These are phyloP conservation scores for Eurotiales sp. DNA, from an alignment of 2,329 filamentous ascomycete species.

Conservation along the genomic window DNA sequence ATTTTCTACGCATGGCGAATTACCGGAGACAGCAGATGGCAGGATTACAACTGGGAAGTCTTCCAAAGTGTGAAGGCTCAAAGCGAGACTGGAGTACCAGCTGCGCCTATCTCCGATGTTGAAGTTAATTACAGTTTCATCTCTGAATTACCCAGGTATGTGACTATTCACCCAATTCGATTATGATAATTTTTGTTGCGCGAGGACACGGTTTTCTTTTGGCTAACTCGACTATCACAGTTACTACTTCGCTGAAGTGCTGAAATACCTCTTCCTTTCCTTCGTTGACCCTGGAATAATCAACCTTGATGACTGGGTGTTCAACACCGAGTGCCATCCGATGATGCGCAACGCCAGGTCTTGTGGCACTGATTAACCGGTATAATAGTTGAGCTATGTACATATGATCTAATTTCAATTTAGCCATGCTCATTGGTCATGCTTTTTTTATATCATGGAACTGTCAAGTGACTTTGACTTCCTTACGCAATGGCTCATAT, in stretches of 20 bases:
- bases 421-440: too few relatives aligned
- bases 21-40: constrained; percentile 18
- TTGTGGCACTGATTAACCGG: background rate
- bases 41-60: constrained; percentile 22
- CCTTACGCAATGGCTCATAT: too few relatives aligned
- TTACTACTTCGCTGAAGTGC: constrained; percentile 51
- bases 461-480: too few relatives aligned
- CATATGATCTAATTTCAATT: background rate
- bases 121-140: constrained; percentile 16
- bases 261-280: constrained; percentile 65
- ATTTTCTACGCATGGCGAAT: constrained; percentile 20
- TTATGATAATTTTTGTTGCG: too few relatives aligned
- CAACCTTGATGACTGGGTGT: constrained; percentile 63
- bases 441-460: too few relatives aligned
- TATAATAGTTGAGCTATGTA: background rate
- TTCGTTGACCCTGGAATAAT: constrained; percentile 58
- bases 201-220: background rate
- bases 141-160: constrained; percentile 16
- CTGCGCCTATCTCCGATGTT: constrained; percentile 18
- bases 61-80: constrained; percentile 17
- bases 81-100: constrained; percentile 17
- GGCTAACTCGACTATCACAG: constrained; percentile 3
- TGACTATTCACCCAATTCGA: constrained; percentile 9
- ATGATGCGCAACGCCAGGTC: background rate
- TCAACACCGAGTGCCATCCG: constrained; percentile 63